Evolutionary conservation across 2,329 filamentous ascomycete species (phyloP).

Genomic region (Phoma herbarum): DNA sequence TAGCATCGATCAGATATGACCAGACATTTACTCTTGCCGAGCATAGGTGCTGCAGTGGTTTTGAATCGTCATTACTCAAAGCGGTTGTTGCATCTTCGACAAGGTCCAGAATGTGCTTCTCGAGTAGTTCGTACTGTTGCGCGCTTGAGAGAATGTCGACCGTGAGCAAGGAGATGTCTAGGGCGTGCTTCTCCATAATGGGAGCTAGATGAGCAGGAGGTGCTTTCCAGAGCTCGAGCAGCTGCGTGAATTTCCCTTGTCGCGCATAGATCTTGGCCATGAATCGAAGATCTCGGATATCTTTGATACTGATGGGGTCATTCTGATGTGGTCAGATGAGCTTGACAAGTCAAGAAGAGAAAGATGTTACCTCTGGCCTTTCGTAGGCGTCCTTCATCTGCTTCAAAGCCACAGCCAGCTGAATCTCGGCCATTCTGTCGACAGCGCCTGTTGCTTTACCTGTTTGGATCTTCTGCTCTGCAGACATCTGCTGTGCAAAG

Average conservation of each 20-base stretch:
- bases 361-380: slow-evolving; percentile 32
- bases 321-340: slow-evolving; percentile 32
- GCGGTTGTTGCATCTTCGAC: slow-evolving; percentile 24
- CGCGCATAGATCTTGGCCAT: slow-evolving; percentile 43
- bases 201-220: slow-evolving; percentile 28
- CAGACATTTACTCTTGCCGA: slow-evolving; percentile 33
- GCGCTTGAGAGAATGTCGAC: slow-evolving; percentile 23
- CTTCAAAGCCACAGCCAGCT: slow-evolving; percentile 34
- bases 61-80: slow-evolving; percentile 1
- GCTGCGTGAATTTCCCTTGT: slow-evolving; percentile 35
- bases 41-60: slow-evolving; percentile 27
- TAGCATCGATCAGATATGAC: slow-evolving; percentile 29
- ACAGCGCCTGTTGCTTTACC: slow-evolving; percentile 11
- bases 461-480: slow-evolving; percentile 31
- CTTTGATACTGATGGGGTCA: slow-evolving; percentile 38
- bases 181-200: slow-evolving; percentile 33
- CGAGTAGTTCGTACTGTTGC: slow-evolving; percentile 30
- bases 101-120: slow-evolving; percentile 25
- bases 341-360: background rate
- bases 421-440: slow-evolving; percentile 30
- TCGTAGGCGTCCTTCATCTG: slow-evolving; percentile 41
- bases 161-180: slow-evolving; percentile 35
- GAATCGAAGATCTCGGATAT: slow-evolving; percentile 47
- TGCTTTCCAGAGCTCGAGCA: slow-evolving; percentile 37
- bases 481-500: slow-evolving; percentile 41